These are phyloP conservation scores for Inga oerstediana DNA, from an alignment of 306 rosid genomes.

Conservation along the genomic window DNA sequence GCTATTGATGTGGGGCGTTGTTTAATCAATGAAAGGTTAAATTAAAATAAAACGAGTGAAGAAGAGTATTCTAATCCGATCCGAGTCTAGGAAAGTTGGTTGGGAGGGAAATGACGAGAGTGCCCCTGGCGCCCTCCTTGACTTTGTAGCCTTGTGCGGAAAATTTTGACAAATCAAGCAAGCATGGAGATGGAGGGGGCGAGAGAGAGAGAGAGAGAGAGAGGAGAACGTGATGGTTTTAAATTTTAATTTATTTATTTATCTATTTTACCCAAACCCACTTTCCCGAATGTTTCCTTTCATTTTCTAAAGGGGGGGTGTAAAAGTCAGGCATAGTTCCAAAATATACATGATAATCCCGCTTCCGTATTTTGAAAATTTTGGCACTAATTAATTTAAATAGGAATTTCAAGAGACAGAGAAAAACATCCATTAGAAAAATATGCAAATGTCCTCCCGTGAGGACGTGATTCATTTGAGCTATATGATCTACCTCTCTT, in stretches of 20 bases:
- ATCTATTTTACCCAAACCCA: not conserved
- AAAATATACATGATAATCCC: not conserved
- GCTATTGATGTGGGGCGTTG: not conserved
- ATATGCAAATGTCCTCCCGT: no score
- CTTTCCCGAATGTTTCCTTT: conserved; percentile 33
- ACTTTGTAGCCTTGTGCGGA: conserved; percentile 32
- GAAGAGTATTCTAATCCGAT: not conserved
- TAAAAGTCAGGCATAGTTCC: not conserved
- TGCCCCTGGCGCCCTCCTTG: conserved; percentile 51
- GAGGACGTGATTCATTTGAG: not conserved
- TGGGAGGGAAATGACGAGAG: conserved; percentile 40
- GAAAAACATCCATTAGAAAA: not conserved
- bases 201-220: not conserved
- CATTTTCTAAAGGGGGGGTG: not conserved
- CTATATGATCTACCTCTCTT: not conserved
- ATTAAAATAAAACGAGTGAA: conserved; percentile 27
- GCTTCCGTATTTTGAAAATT: not conserved
- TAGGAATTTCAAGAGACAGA: not conserved
- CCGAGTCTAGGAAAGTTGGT: conserved; percentile 42
- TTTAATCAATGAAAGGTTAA: not conserved
- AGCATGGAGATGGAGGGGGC: not conserved
- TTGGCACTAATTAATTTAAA: not conserved
- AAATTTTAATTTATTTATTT: not conserved
- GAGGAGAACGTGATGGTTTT: not conserved
- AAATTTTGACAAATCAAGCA: not conserved